phyloP scores from a whole-genome alignment of 2,329 filamentous ascomycete genomes.

The Fusarium brevicatenulatum region DNA sequence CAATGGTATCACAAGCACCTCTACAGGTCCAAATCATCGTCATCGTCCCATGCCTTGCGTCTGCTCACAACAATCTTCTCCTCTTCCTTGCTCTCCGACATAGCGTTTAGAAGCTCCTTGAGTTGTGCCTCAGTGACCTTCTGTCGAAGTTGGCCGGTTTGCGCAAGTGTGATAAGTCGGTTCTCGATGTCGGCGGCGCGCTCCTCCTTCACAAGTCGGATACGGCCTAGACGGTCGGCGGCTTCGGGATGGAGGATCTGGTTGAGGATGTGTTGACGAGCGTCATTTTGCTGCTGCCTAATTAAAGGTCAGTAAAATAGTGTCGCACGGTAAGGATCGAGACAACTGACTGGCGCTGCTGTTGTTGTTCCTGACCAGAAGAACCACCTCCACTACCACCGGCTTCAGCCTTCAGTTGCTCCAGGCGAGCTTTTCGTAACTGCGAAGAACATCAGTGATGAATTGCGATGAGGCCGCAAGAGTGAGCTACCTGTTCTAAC shows the following conservation, averaged over 20 bases:
- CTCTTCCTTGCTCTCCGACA: conserved; percentile 81
- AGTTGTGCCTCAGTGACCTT: conserved; percentile 94
- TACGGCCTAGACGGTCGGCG: conserved; percentile 90
- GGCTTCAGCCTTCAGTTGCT: conserved; percentile 85
- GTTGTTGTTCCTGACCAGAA: conserved; percentile 63
- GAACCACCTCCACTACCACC: conserved; percentile 58
- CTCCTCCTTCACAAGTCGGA: conserved; percentile 93
- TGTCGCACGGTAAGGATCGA: background rate
- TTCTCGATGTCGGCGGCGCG: conserved; percentile 93
- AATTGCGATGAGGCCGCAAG: no score
- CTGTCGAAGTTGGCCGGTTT: conserved; percentile 83
- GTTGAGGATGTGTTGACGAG: conserved; percentile 79
- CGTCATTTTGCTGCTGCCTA: conserved; percentile 67
- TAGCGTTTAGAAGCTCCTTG: conserved; percentile 87
- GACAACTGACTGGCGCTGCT: conserved; percentile 60
- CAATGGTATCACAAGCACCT: conserved; percentile 21
- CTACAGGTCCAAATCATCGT: conserved; percentile 77
- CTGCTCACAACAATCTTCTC: conserved; percentile 89
- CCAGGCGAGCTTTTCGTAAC: conserved; percentile 91
- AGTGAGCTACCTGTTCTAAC: conserved; percentile 52
- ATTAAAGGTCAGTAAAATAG: background rate
- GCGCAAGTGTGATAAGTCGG: conserved; percentile 89
- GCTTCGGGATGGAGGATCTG: conserved; percentile 97
- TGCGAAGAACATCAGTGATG: conserved; percentile 50
- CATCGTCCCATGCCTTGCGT: conserved; percentile 85